These are phyloP conservation scores for Staphylotrichum tortipilum DNA, from an alignment of 495 filamentous ascomycete genomes.

Conservation along the genomic window DNA sequence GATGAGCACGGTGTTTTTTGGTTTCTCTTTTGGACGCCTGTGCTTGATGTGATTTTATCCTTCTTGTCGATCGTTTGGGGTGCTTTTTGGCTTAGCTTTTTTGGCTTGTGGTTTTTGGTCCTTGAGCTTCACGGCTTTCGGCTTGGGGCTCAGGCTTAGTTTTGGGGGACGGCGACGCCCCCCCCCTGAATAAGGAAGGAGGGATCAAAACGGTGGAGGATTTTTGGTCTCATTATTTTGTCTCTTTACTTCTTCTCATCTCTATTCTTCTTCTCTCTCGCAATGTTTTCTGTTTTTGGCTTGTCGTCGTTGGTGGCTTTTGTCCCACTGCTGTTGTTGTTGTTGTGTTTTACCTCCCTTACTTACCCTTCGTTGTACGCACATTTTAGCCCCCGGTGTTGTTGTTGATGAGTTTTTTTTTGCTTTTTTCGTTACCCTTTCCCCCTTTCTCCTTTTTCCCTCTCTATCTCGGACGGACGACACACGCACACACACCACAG, in stretches of 20 bases:
- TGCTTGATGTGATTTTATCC: neutral
- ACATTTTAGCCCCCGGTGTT: neutral
- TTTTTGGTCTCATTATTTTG: neutral
- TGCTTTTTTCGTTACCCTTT: neutral
- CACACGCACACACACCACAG: no score
- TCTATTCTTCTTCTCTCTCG: neutral
- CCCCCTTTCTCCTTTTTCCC: neutral
- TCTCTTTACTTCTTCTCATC: neutral
- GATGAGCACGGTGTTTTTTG: conserved; percentile 3
- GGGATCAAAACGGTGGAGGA: neutral
- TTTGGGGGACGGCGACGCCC: no score
- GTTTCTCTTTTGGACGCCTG: neutral
- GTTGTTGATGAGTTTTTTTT: neutral
- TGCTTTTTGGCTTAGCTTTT: conserved; percentile 2
- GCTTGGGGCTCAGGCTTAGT: no score
- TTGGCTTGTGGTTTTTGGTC: neutral
- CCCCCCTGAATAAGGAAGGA: no score
- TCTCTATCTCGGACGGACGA: conserved; percentile 2
- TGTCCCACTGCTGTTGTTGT: neutral
- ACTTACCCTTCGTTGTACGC: conserved; percentile 4
- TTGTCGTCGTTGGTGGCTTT: neutral
- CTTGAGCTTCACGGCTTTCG: no score
- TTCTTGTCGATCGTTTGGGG: conserved; percentile 4
- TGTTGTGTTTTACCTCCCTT: no score
- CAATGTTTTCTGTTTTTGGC: neutral